Base-by-base conservation (phyloP, 129 eudicot genomes). In the Pulicaria dysenterica region DNA sequence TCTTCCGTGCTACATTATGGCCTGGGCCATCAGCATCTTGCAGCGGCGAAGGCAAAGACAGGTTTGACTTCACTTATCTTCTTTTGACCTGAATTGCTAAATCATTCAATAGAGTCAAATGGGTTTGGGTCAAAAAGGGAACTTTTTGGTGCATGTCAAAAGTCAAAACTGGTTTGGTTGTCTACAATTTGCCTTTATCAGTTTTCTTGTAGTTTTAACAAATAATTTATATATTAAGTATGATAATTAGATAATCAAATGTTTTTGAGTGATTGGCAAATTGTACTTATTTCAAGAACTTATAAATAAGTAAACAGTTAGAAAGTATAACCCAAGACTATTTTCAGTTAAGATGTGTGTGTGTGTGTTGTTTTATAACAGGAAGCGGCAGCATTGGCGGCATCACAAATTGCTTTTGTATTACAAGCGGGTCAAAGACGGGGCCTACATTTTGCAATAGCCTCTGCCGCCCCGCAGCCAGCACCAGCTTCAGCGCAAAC, bases 21-120 rank as follows among this genome's bases (percentile, higher is more conserved):
- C 88, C 59, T 88, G 95, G 96, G 95, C 91, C 73, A 84, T 94
- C 71, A 90, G 93, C 77, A 84, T 94, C 84, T 82, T 90, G 87
- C 89, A 90, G 64, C 96, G 89, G 17, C 95, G 93, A 46, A 94
- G 97, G 80, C 97, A 94, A 72, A 85, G 91, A 87, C 96, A 87
- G 97, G 98, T 90, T 47, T 53, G 77, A 8, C 36, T 55, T 16
- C 7, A 17, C 66, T 39, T 51, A 3, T 67, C 13, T 44, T 68
- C 3, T 7, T 31, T 67, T 46, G 58, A 51, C 62, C 3, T 3
- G 8, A 34, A 67, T 10, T 12, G 15, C 16, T n/a, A n/a, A 34
- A 37, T 37, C 37, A 34, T 60, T 36, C 5, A 60, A 16, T 10
- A 9, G 36, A 17, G 10, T 16, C 36, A 58, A 58, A 58, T 4